Evolutionary conservation across 2,329 filamentous ascomycete genomes (phyloP).

Genomic region (Thermothelomyces thermophilus): DNA sequence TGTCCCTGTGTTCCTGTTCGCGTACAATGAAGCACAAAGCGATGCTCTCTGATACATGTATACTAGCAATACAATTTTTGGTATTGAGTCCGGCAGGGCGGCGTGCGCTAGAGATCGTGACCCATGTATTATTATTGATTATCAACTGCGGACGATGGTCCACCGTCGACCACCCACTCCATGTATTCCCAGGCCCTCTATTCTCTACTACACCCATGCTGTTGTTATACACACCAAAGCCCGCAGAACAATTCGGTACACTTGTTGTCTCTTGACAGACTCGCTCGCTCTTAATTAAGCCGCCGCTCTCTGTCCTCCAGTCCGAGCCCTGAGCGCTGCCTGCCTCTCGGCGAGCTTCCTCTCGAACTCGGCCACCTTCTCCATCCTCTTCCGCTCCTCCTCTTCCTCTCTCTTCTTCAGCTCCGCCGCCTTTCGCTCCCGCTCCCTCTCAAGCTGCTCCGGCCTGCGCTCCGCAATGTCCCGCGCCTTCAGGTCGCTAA

Average conservation of each 20-base stretch:
- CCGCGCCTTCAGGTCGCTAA: conserved; percentile 87
- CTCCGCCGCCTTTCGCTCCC: conserved; percentile 57
- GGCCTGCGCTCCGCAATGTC: conserved; percentile 83
- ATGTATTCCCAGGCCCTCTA: not conserved
- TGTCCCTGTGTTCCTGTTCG: not conserved
- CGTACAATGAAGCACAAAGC: too few relatives aligned
- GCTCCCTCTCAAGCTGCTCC: conserved; percentile 78
- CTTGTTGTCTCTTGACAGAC: too few relatives aligned
- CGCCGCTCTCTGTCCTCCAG: conserved; percentile 13
- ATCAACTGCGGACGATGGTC: too few relatives aligned
- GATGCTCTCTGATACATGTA: not conserved
- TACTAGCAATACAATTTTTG: not conserved
- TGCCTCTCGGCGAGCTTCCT: conserved; percentile 47
- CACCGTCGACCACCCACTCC: not conserved
- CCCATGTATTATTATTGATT: not conserved
- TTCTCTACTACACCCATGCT: not conserved
- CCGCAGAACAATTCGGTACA: too few relatives aligned
- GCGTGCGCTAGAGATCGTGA: too few relatives aligned
- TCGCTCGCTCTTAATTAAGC: too few relatives aligned
- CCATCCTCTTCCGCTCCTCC: conserved; percentile 41
- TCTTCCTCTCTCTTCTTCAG: conserved; percentile 42
- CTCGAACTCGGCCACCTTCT: conserved; percentile 54
- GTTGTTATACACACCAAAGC: not conserved
- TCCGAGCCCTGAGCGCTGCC: conserved; percentile 43
- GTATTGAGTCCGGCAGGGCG: too few relatives aligned